Evolutionary conservation across 441 rosid species (phyloP).

Genomic region (Gossypium lobatum): DNA sequence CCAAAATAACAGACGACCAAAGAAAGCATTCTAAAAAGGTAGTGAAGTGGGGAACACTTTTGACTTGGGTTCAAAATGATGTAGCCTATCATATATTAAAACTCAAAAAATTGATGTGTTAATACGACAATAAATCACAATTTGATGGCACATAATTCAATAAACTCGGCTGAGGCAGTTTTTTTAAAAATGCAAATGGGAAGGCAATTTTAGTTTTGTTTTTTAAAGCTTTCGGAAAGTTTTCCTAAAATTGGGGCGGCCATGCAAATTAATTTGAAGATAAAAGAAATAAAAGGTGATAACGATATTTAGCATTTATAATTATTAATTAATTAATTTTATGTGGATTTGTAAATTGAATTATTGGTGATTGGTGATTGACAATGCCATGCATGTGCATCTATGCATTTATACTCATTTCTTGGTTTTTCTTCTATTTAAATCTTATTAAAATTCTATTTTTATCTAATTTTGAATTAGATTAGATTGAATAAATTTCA

Average conservation of each 20-base stretch:
- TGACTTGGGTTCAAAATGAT: not conserved
- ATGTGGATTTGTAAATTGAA: not conserved
- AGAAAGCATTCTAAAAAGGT: not conserved
- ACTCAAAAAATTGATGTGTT: not conserved
- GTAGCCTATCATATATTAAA: not conserved
- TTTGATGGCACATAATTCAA: not conserved
- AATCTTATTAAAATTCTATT: too few relatives aligned
- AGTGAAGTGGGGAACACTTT: not conserved
- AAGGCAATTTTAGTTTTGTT: not conserved
- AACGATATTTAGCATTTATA: not conserved
- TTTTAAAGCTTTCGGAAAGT: not conserved
- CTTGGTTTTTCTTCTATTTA: not conserved
- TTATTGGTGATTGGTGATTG: not conserved
- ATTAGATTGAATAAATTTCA: too few relatives aligned
- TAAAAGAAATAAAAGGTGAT: not conserved
- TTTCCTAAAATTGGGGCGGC: not conserved
- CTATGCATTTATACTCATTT: too few relatives aligned
- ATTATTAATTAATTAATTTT: not conserved
- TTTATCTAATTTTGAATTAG: too few relatives aligned
- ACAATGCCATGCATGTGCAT: too few relatives aligned
- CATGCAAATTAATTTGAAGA: not conserved
- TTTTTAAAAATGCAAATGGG: not conserved
- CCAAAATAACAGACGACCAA: too few relatives aligned
- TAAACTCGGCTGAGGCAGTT: not conserved
- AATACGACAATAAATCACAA: not conserved